Percentiles rank a stretch among this genome's conserved stretches.
Evolutionary conservation across 2,329 filamentous ascomycete species (phyloP).

Genomic region (Coleophoma crateriformis): DNA sequence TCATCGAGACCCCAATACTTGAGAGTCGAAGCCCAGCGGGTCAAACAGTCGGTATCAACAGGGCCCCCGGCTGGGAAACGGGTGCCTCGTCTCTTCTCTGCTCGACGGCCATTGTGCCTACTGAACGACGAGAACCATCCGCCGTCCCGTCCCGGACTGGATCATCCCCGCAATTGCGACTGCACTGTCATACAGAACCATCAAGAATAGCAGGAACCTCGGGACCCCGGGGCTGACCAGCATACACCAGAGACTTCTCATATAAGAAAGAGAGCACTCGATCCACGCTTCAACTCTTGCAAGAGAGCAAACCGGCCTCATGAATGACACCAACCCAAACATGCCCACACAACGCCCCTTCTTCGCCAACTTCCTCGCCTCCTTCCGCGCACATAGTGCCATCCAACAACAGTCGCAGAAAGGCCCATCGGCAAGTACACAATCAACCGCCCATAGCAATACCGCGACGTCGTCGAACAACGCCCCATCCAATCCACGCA

Average conservation of each 20-base stretch:
- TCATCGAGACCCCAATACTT: no score
- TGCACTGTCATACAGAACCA: neutral
- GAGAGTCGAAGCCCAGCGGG: neutral
- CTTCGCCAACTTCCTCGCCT: constrained; percentile 26
- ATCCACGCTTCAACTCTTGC: no score
- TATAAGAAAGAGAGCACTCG: no score
- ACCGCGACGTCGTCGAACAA: constrained; percentile 7
- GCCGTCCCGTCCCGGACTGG: neutral
- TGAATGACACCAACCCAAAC: neutral
- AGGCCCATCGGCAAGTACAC: constrained; percentile 12
- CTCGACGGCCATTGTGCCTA: no score
- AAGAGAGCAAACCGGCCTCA: no score
- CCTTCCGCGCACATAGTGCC: constrained; percentile 24
- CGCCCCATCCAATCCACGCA: constrained; percentile 20
- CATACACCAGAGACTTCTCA: no score
- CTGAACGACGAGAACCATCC: neutral
- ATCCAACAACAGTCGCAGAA: constrained; percentile 14
- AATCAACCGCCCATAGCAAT: constrained; percentile 8
- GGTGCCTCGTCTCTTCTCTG: no score
- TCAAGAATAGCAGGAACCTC: neutral
- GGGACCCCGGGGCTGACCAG: no score
- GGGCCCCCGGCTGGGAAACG: no score
- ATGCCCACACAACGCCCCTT: constrained; percentile 27
- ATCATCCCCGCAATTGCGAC: neutral
- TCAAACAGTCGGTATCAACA: neutral